Percentiles rank a stretch among this genome's conserved stretches.
These are phyloP conservation scores for Cantharellus cinnabarinus DNA, from an alignment of 768 basidiomycete species.

Conservation along the genomic window DNA sequence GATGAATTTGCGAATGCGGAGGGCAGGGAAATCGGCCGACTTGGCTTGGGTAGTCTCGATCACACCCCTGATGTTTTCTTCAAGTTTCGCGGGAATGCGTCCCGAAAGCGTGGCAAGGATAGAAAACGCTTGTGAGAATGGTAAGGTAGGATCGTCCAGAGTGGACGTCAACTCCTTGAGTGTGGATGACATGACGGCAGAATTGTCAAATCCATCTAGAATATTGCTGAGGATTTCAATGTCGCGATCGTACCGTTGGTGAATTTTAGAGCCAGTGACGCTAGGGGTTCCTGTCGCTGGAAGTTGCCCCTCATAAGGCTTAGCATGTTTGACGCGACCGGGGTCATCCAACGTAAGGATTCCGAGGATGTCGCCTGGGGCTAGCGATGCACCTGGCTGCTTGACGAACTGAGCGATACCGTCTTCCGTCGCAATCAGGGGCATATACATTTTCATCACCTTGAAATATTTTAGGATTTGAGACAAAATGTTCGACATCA, in stretches of 20 bases:
- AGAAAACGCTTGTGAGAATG: constrained; percentile 66
- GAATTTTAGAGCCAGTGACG: constrained; percentile 71
- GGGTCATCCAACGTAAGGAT: constrained; percentile 94
- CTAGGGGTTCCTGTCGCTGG: constrained; percentile 72
- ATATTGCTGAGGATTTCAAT: constrained; percentile 70
- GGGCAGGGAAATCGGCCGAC: constrained; percentile 79
- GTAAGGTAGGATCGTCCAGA: constrained; percentile 68
- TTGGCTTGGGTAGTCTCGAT: constrained; percentile 63
- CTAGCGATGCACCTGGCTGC: constrained; percentile 90
- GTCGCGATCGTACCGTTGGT: constrained; percentile 64
- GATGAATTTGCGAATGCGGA: constrained; percentile 65
- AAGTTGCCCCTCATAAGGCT: constrained; percentile 89
- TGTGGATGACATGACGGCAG: constrained; percentile 68
- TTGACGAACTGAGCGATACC: constrained; percentile 91
- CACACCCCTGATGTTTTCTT: constrained; percentile 59
- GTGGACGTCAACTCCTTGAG: constrained; percentile 72
- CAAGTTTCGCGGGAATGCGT: constrained; percentile 80
- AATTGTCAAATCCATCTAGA: constrained; percentile 92
- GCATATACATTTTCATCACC: constrained; percentile 99
- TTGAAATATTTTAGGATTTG: constrained; percentile 12
- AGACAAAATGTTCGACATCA: not conserved
- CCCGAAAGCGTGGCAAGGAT: constrained; percentile 79
- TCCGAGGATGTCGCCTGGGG: constrained; percentile 93
- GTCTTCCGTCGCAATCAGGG: constrained; percentile 81
- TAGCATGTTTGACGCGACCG: constrained; percentile 88